A percentile compares a stretch with the other conserved stretches of the same genome.
These are phyloP conservation scores for Ogataea hybrid DNA, from an alignment of 1,139 yeast species.

Conservation along the genomic window DNA sequence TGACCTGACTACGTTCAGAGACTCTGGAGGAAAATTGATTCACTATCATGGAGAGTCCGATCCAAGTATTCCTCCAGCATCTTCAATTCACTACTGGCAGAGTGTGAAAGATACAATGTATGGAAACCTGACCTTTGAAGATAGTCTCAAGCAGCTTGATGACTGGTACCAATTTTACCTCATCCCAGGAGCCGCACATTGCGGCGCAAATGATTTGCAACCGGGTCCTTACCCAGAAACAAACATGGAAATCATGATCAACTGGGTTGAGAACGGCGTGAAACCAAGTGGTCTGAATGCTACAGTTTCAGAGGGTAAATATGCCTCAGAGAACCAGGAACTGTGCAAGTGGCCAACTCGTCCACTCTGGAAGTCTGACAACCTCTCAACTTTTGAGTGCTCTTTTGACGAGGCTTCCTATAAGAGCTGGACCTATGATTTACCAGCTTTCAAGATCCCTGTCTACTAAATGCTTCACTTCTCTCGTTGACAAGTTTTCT, in stretches of 20 bases:
- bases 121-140: neutral
- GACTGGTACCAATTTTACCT: conserved; percentile 10
- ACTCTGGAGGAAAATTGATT: conserved; percentile 5
- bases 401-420: conserved; percentile 4
- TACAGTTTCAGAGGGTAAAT: conserved; percentile 2
- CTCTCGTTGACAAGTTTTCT: neutral
- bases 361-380: conserved; percentile 3
- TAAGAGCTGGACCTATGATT: conserved; percentile 4
- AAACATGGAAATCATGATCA: conserved; percentile 8
- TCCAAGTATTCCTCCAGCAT: conserved; percentile 9
- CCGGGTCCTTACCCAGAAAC: conserved; percentile 8
- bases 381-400: conserved; percentile 2
- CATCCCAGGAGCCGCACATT: conserved; percentile 8
- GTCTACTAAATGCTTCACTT: neutral
- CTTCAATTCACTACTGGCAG: conserved; percentile 9
- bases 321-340: conserved; percentile 4
- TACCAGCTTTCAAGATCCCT: conserved; percentile 5
- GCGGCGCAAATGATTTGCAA: conserved; percentile 5
- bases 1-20: conserved; percentile 4
- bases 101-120: conserved; percentile 4
- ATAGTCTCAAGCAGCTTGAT: neutral
- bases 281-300: conserved; percentile 8
- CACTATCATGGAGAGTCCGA: conserved; percentile 11
- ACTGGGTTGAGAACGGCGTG: conserved; percentile 9
- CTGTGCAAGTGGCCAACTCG: conserved; percentile 9